phyloP scores from a whole-genome alignment of 306 rosid species.

The Fragaria ananassa region DNA sequence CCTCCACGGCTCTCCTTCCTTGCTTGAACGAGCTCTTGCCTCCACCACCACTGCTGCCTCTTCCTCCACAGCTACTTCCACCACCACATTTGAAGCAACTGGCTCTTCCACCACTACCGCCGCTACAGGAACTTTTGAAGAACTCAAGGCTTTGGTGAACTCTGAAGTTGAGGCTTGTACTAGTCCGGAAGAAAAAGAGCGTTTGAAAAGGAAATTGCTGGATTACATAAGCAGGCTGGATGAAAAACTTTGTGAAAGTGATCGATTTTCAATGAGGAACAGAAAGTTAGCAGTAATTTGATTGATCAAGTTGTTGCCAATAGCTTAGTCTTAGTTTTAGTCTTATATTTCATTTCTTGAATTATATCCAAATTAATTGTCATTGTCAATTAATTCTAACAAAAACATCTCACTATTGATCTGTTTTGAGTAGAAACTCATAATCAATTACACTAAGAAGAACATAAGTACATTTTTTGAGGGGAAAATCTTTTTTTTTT shows the following conservation, averaged over 20 bases:
- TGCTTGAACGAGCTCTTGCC: not conserved
- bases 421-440: too few species aligned
- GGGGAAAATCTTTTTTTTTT: not conserved
- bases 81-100: not conserved
- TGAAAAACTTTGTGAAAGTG: not conserved
- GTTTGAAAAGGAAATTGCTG: not conserved
- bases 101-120: not conserved
- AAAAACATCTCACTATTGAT: too few species aligned
- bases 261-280: not conserved
- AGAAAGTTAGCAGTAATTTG: not conserved
- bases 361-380: too few species aligned
- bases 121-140: not conserved
- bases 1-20: not conserved
- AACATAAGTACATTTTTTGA: not conserved
- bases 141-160: not conserved
- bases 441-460: not conserved
- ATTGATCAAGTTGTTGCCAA: too few species aligned
- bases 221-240: not conserved
- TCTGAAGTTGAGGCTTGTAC: not conserved
- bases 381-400: not conserved
- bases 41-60: not conserved
- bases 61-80: not conserved
- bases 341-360: too few species aligned
- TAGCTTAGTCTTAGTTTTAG: too few species aligned
- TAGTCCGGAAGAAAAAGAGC: not conserved